Conservation (phyloP, 1,284 basidiomycete genomes). For the Trichosporon sp. region DNA sequence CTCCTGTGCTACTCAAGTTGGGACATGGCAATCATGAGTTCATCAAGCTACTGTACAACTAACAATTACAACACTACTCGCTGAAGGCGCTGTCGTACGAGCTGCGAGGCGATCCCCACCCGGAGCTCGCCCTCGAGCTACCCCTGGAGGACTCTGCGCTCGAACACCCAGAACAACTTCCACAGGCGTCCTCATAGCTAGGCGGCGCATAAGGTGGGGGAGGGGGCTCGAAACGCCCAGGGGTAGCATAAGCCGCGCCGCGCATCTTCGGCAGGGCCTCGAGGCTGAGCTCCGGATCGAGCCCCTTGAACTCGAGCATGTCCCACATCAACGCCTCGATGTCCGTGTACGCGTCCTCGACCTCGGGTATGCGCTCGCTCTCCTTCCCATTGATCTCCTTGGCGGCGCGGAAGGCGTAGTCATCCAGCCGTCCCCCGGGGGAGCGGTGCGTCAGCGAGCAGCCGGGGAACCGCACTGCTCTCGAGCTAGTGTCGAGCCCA, state of each 20-base stretch:
- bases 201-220: not conserved
- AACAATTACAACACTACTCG: not conserved
- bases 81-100: slow-evolving; percentile 1
- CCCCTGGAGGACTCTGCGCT: not conserved
- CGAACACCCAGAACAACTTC: not conserved
- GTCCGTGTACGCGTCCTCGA: slow-evolving; percentile 12
- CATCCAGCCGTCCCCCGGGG: not conserved
- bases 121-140: not conserved
- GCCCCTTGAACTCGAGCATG: slow-evolving; percentile 12
- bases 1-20: too few species aligned
- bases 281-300: not conserved
- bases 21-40: too few species aligned
- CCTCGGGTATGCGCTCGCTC: not conserved
- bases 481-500: not conserved
- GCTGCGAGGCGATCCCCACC: not conserved
- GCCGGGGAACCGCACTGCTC: not conserved
- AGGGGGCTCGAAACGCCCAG: not conserved
- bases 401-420: slow-evolving; percentile 6
- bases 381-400: not conserved
- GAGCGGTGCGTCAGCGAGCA: not conserved
- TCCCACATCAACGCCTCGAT: slow-evolving; percentile 1
- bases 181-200: not conserved
- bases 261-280: slow-evolving; percentile 1
- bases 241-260: not conserved
- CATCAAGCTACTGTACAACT: too few species aligned